A percentile compares a stretch with the other conserved stretches of the same genome.
Evolutionary conservation across 208 protist species (phyloP).

Genomic region (Naegleria lovaniensis): DNA sequence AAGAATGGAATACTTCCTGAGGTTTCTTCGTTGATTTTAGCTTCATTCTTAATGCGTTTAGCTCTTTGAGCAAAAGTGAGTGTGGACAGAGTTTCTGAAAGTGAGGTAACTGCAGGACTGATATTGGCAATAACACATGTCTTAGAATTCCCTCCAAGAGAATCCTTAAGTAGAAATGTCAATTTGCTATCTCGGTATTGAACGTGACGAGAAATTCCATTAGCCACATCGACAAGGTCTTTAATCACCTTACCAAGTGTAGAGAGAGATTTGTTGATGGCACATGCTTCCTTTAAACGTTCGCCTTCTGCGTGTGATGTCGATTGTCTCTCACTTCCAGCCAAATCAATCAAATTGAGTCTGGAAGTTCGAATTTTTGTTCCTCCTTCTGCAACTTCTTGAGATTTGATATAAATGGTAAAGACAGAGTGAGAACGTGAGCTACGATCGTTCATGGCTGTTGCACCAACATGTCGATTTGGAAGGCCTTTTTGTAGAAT

Average conservation of each 20-base stretch:
- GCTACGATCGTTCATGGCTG: conserved; percentile 45
- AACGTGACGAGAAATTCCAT: not conserved
- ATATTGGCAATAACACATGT: conserved; percentile 28
- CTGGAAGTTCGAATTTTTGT: not conserved
- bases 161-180: conserved; percentile 29
- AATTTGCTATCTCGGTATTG: conserved; percentile 31
- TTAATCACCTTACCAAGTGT: conserved; percentile 26
- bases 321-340: conserved; percentile 28
- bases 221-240: conserved; percentile 1
- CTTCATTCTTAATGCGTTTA: conserved; percentile 22
- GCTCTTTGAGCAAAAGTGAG: conserved; percentile 20
- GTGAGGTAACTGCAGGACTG: not conserved
- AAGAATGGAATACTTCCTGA: not conserved
- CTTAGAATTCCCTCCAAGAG: conserved; percentile 25
- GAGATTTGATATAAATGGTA: conserved; percentile 35
- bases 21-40: conserved; percentile 23
- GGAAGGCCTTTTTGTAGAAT: conserved; percentile 54
- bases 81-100: conserved; percentile 3
- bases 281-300: conserved; percentile 1
- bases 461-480: conserved; percentile 36
- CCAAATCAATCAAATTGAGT: conserved; percentile 28
- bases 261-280: conserved; percentile 26
- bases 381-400: not conserved
- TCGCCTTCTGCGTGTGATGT: conserved; percentile 15
- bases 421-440: conserved; percentile 53